Evolutionary conservation across 2,329 filamentous ascomycete species (phyloP).

Genomic region (Fusarium proliferatum): DNA sequence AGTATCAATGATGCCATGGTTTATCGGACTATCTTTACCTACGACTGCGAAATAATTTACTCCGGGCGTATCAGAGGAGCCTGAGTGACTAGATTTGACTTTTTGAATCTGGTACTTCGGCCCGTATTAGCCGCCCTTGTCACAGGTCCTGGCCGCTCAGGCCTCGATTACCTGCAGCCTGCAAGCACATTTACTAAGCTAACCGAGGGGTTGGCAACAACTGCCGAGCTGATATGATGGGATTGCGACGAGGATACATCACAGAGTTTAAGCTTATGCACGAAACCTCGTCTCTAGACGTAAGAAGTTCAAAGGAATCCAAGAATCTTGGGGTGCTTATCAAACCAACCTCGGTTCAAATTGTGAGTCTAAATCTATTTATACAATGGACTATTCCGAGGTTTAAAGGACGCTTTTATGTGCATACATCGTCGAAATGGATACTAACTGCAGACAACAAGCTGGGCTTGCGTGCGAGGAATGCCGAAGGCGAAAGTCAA

Average conservation of each 20-base stretch:
- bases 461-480: not conserved
- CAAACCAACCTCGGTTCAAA: not conserved
- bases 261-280: not conserved
- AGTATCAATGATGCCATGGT: fast-evolving
- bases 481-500: not conserved
- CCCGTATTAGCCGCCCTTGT: not conserved
- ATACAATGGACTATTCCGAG: not conserved
- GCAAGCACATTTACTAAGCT: no score
- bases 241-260: not conserved
- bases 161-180: no score
- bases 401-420: not conserved
- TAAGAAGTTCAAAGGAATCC: not conserved
- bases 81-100: not conserved
- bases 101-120: not conserved
- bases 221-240: not conserved
- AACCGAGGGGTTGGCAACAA: not conserved
- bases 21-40: not conserved
- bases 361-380: not conserved
- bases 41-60: not conserved
- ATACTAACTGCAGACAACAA: not conserved
- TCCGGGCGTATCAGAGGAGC: not conserved
- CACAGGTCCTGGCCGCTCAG: no score
- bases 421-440: not conserved
- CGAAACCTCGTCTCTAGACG: not conserved
- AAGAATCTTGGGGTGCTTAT: not conserved